phyloP scores from a whole-genome alignment of 495 filamentous ascomycete species.

The Parmelia sp. region DNA sequence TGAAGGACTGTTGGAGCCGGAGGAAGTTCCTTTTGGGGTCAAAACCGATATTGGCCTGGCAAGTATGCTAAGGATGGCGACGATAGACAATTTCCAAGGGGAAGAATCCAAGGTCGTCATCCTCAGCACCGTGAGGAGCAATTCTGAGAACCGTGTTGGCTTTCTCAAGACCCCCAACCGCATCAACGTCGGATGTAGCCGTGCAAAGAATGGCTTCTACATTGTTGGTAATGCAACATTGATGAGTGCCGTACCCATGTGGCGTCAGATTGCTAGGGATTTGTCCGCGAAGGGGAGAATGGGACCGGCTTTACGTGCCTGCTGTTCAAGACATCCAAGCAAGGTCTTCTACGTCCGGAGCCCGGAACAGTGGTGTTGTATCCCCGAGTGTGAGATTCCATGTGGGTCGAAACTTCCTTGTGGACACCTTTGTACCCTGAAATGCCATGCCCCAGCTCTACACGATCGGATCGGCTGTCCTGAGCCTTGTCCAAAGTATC shows the following conservation, averaged over 20 bases:
- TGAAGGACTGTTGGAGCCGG: conserved; percentile 29
- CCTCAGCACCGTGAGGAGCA: conserved; percentile 68
- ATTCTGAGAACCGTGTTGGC: conserved; percentile 51
- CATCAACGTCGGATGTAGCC: conserved; percentile 68
- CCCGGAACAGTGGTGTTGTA: conserved; percentile 53
- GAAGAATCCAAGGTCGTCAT: conserved; percentile 72
- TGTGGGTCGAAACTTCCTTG: conserved; percentile 54
- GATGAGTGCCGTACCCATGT: conserved; percentile 54
- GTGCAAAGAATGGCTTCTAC: conserved; percentile 75
- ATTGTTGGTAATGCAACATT: conserved; percentile 63
- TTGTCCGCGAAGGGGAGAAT: conserved; percentile 45
- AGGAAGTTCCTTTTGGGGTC: conserved; percentile 12
- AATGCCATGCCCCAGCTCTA: conserved; percentile 56
- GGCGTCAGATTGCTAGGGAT: conserved; percentile 52
- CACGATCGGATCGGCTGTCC: conserved; percentile 55
- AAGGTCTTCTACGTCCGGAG: conserved; percentile 44
- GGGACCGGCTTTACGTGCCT: conserved; percentile 48
- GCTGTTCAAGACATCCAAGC: conserved; percentile 59
- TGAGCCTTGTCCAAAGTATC: conserved; percentile 47
- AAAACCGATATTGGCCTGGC: conserved; percentile 38
- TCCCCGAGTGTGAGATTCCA: conserved; percentile 49
- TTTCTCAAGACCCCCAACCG: conserved; percentile 67
- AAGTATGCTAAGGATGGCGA: conserved; percentile 54
- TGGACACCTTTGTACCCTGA: conserved; percentile 55
- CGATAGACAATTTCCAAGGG: conserved; percentile 69